Percentiles rank a stretch among this genome's conserved stretches.
phyloP scores from a whole-genome alignment of 371 early-diverging fungal genomes.

The Mortierella sp. region DNA sequence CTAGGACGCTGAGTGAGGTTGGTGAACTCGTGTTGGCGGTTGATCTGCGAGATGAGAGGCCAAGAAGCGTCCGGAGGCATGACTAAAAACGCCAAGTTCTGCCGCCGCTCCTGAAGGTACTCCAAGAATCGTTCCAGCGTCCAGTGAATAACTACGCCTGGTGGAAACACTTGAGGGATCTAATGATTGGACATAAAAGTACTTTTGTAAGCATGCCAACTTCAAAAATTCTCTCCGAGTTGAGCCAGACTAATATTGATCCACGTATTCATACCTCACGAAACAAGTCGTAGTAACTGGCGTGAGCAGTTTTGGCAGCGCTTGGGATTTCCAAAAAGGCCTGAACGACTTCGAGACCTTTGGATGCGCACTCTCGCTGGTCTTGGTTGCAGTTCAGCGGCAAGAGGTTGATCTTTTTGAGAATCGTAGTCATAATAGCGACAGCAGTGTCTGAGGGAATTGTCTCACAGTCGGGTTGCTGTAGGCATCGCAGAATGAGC shows the following conservation, averaged over 20 bases:
- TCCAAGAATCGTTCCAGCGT: constrained; percentile 76
- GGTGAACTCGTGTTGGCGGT: constrained; percentile 82
- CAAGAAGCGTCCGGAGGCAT: constrained; percentile 86
- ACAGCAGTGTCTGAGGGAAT: constrained; percentile 47
- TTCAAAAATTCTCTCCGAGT: too few relatives aligned
- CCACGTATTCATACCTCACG: constrained; percentile 38
- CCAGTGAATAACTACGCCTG: constrained; percentile 71
- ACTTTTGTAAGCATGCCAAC: not conserved
- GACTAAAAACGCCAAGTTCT: constrained; percentile 70
- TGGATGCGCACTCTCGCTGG: constrained; percentile 52
- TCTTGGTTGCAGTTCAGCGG: constrained; percentile 40
- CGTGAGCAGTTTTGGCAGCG: constrained; percentile 45
- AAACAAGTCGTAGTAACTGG: constrained; percentile 56
- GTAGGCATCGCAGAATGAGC: constrained; percentile 47
- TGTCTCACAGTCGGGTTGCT: constrained; percentile 55
- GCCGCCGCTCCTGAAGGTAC: constrained; percentile 69
- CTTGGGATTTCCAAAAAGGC: constrained; percentile 48
- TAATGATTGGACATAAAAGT: not conserved
- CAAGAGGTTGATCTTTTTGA: constrained; percentile 55
- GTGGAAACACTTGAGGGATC: constrained; percentile 49
- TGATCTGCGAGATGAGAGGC: constrained; percentile 85
- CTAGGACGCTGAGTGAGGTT: constrained; percentile 74
- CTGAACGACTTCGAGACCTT: constrained; percentile 53
- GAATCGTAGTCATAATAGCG: constrained; percentile 42
- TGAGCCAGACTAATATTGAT: not conserved